Conservation (phyloP, 805 yeast species). For the Lipomyces kockii region DNA sequence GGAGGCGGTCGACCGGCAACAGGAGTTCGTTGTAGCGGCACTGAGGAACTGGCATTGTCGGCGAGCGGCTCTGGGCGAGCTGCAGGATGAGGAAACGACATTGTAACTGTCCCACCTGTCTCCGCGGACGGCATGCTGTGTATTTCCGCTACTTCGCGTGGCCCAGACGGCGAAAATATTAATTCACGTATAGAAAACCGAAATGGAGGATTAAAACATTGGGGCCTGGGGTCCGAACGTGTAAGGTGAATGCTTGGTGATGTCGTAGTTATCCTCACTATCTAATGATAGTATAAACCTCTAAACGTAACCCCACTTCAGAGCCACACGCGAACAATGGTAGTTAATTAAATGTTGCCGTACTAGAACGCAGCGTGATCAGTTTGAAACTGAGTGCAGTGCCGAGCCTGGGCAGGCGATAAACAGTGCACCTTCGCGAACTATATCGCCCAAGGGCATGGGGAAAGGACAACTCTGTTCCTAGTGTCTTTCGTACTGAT, state of each 20-base stretch:
- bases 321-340: neutral
- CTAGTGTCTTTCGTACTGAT: neutral
- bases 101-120: neutral
- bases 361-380: neutral
- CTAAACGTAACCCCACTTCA: neutral
- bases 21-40: neutral
- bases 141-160: neutral
- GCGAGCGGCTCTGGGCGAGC: neutral
- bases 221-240: neutral
- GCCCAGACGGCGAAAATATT: neutral
- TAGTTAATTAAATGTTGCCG: neutral
- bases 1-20: conserved; percentile 1
- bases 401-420: neutral
- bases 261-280: neutral
- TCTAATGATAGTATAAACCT: neutral
- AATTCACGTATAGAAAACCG: neutral
- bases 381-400: neutral
- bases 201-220: neutral
- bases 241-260: neutral
- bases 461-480: neutral
- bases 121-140: neutral
- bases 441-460: neutral
- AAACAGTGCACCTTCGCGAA: neutral
- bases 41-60: neutral
- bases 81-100: neutral